Percentiles rank a stretch among this genome's conserved stretches.
Conservation (phyloP, 805 yeast genomes). For the Hanseniaspora meyeri region DNA sequence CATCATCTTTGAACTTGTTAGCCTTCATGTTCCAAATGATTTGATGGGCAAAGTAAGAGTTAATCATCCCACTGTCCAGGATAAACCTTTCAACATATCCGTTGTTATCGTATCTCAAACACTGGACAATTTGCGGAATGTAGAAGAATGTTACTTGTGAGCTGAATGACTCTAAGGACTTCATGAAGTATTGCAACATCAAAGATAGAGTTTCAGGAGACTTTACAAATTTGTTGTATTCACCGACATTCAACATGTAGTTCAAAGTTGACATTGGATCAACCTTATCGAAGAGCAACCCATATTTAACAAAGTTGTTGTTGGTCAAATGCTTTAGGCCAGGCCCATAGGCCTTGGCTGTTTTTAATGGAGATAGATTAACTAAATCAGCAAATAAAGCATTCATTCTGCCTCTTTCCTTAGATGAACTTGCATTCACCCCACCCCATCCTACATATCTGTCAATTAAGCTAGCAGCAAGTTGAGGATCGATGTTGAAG, state of each 20-base stretch:
- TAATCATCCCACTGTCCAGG: slow-evolving; percentile 80
- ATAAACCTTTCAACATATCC: slow-evolving; percentile 86
- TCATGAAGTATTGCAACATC: slow-evolving; percentile 75
- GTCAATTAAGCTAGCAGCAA: slow-evolving; percentile 59
- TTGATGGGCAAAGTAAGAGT: slow-evolving; percentile 90
- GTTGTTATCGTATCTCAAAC: slow-evolving; percentile 63
- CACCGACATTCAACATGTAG: slow-evolving; percentile 63
- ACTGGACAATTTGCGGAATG: slow-evolving; percentile 95
- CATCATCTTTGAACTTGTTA: slow-evolving; percentile 82
- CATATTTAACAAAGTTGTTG: slow-evolving; percentile 23
- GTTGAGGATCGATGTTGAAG: slow-evolving; percentile 51
- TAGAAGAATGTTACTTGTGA: slow-evolving; percentile 84
- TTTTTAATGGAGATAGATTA: not conserved
- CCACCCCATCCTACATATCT: slow-evolving; percentile 34
- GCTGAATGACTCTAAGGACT: slow-evolving; percentile 78
- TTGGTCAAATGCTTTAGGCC: slow-evolving; percentile 1
- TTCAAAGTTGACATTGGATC: slow-evolving; percentile 79
- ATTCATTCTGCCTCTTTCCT: slow-evolving; percentile 3
- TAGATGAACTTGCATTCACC: not conserved
- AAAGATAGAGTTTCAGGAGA: slow-evolving; percentile 19
- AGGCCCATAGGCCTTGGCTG: slow-evolving; percentile 2
- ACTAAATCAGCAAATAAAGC: not conserved
- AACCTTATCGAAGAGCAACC: slow-evolving; percentile 60
- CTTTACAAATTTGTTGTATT: slow-evolving; percentile 36
- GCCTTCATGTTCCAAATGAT: slow-evolving; percentile 97